These are phyloP conservation scores for Auxenochlorella protothecoides DNA, from an alignment of 139 green algal species.

Conservation along the genomic window DNA sequence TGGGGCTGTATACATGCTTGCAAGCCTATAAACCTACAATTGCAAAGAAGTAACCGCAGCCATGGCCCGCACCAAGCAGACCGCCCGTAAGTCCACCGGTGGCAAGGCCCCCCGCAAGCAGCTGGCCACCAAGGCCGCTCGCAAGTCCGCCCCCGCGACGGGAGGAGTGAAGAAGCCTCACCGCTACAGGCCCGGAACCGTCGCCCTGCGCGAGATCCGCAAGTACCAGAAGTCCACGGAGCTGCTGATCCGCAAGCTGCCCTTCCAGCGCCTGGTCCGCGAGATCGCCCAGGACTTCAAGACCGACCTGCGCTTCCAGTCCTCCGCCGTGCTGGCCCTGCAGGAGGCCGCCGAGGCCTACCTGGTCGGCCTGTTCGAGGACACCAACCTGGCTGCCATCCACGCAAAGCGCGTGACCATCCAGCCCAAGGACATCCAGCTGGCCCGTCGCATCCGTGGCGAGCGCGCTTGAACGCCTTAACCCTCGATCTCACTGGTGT, in stretches of 20 bases:
- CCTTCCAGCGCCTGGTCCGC: constrained; percentile 91
- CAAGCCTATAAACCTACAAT: too few species aligned
- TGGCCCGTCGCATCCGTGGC: constrained; percentile 50
- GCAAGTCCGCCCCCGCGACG: constrained; percentile 21
- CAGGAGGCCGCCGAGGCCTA: constrained; percentile 96
- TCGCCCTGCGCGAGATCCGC: constrained; percentile 80
- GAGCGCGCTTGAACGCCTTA: constrained; percentile 26
- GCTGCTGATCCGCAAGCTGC: constrained; percentile 89
- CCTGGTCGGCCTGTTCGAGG: constrained; percentile 97
- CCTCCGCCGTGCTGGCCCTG: constrained; percentile 43
- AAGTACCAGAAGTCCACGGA: constrained; percentile 91
- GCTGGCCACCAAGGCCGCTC: constrained; percentile 68
- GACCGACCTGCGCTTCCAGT: constrained; percentile 95
- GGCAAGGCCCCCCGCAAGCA: constrained; percentile 85
- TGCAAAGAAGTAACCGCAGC: too few species aligned
- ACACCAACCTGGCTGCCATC: constrained; percentile 95
- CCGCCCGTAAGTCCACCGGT: constrained; percentile 78
- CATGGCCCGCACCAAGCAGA: constrained; percentile 97
- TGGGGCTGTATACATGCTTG: too few species aligned
- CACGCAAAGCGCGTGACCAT: constrained; percentile 87
- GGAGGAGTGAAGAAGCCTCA: constrained; percentile 75
- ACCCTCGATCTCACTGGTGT: too few species aligned
- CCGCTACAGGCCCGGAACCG: constrained; percentile 19
- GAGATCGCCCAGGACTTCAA: constrained; percentile 99
- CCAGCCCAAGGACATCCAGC: constrained; percentile 68